Conservation (phyloP, 345 rosid species). For the Citrus cavaleriei region DNA sequence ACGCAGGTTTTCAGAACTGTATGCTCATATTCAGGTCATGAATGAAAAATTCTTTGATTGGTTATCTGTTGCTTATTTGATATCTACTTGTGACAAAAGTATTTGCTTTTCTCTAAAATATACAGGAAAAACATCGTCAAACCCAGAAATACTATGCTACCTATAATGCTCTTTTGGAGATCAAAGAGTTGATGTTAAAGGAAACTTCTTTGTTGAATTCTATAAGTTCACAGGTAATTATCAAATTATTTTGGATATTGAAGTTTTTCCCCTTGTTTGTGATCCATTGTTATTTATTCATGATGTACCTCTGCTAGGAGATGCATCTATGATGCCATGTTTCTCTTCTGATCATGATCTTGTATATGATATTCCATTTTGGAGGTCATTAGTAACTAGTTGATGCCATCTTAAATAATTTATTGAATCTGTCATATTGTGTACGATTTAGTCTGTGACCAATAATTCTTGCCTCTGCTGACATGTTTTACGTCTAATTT, state of each 20-base stretch:
- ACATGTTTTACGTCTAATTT: slow-evolving; percentile 4
- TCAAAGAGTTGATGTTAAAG: slow-evolving; percentile 83
- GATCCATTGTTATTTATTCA: background rate
- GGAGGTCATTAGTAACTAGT: background rate
- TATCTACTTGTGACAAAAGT: background rate
- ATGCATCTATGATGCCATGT: background rate
- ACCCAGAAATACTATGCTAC: slow-evolving; percentile 80
- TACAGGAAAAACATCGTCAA: slow-evolving; percentile 72
- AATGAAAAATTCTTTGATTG: background rate
- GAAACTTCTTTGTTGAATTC: slow-evolving; percentile 80
- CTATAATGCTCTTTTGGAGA: slow-evolving; percentile 77
- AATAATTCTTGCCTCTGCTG: slow-evolving; percentile 2
- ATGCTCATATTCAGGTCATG: slow-evolving; percentile 69
- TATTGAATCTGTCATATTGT: background rate
- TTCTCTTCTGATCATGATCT: background rate
- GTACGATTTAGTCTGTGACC: background rate
- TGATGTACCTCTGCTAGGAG: background rate
- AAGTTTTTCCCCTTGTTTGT: background rate
- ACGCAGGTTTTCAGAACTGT: slow-evolving; percentile 64
- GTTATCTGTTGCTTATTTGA: background rate
- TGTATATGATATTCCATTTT: background rate
- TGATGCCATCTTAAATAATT: background rate
- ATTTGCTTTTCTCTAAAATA: slow-evolving; percentile 16
- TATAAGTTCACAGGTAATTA: slow-evolving; percentile 67
- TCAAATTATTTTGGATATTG: background rate